A percentile compares a stretch with the other conserved stretches of the same genome.
These are phyloP conservation scores for Acanthamoeba lenticulata DNA, from an alignment of 208 protist species.

Conservation along the genomic window DNA sequence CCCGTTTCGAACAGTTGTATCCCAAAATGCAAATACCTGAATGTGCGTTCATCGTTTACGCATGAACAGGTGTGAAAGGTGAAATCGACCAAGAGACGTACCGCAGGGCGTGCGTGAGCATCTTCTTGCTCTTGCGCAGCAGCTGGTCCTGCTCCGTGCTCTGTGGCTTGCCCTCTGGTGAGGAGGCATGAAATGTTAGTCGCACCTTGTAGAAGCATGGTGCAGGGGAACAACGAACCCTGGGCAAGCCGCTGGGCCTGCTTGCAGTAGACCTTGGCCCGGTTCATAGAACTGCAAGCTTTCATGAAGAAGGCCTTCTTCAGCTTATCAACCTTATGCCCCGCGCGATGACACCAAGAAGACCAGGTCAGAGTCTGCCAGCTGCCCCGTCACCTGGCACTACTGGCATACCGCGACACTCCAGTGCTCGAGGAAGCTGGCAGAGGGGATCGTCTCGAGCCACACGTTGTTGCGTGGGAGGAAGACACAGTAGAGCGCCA, in stretches of 20 bases:
- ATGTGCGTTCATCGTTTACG: background rate
- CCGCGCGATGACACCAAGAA: too few relatives aligned
- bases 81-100: background rate
- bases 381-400: too few relatives aligned
- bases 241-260: background rate
- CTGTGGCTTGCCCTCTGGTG: background rate
- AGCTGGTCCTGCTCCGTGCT: background rate
- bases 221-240: background rate
- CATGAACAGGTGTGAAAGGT: background rate
- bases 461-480: conserved; percentile 15
- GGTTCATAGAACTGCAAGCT: conserved; percentile 56
- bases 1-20: conserved; percentile 30
- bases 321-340: background rate
- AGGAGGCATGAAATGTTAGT: background rate
- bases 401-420: background rate
- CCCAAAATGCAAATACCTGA: conserved; percentile 54
- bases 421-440: background rate
- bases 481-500: conserved; percentile 50
- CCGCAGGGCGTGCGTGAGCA: conserved; percentile 51
- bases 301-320: conserved; percentile 62
- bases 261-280: conserved; percentile 67
- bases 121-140: conserved; percentile 53
- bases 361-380: too few relatives aligned
- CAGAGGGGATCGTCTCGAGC: conserved; percentile 7
- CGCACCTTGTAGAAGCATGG: background rate